A percentile compares a stretch with the other conserved stretches of the same genome.
Evolutionary conservation across 768 basidiomycete species (phyloP).

Genomic region (Suillus discolor): DNA sequence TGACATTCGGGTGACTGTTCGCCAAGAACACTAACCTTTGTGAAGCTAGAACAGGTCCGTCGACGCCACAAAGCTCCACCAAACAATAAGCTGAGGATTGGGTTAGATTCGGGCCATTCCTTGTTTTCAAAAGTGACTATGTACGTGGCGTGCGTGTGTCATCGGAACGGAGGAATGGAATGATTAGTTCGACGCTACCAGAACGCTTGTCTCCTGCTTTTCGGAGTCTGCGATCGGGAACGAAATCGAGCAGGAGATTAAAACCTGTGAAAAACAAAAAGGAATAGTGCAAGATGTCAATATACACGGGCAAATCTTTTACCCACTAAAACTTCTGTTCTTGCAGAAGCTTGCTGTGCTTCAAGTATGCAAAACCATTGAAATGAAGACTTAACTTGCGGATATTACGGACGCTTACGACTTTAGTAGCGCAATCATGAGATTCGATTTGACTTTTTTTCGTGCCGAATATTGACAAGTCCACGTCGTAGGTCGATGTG

Average conservation of each 20-base stretch:
- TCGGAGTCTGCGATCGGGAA: background rate
- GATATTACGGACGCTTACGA: too few species aligned
- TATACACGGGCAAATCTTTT: too few species aligned
- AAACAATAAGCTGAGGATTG: too few species aligned
- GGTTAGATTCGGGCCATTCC: background rate
- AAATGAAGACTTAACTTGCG: too few species aligned
- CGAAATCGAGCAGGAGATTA: background rate
- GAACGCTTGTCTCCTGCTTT: background rate
- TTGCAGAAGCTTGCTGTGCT: too few species aligned
- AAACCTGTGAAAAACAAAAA: background rate
- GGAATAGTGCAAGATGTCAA: background rate
- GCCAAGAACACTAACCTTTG: too few species aligned
- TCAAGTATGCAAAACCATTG: too few species aligned
- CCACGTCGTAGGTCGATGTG: too few species aligned
- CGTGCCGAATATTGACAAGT: too few species aligned
- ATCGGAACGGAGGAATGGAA: background rate
- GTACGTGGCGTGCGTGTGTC: background rate
- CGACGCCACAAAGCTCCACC: background rate
- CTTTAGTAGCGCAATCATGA: too few species aligned
- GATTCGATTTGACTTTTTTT: too few species aligned
- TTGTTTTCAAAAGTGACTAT: background rate
- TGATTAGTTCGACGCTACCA: background rate
- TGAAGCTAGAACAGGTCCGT: background rate
- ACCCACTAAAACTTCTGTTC: too few species aligned
- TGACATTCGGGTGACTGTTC: background rate